A percentile compares a stretch with the other conserved stretches of the same genome.
Evolutionary conservation across 1,284 basidiomycete genomes (phyloP).

Genomic region (Rhizopogon hawkerae): DNA sequence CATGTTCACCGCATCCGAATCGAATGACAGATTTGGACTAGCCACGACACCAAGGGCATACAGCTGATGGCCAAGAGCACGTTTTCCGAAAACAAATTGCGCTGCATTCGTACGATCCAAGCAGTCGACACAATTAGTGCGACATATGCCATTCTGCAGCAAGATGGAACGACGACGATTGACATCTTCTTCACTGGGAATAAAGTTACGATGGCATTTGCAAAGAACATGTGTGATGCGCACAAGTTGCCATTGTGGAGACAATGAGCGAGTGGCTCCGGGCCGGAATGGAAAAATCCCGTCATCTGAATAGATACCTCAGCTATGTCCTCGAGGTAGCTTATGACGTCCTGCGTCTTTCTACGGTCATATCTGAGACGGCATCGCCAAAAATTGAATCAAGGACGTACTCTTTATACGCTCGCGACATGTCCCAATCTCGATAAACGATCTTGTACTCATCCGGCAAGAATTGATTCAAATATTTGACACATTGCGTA

Average conservation of each 20-base stretch:
- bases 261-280: conserved; percentile 67
- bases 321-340: conserved; percentile 90
- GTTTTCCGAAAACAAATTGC: conserved; percentile 96
- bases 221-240: conserved; percentile 9
- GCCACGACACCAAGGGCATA: conserved; percentile 88
- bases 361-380: conserved; percentile 31
- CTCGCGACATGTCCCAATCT: conserved; percentile 94
- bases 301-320: conserved; percentile 91
- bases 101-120: conserved; percentile 96
- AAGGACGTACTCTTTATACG: conserved; percentile 72
- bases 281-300: conserved; percentile 87
- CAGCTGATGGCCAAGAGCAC: conserved; percentile 90
- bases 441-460: conserved; percentile 86
- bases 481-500: conserved; percentile 84
- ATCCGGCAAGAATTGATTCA: conserved; percentile 91
- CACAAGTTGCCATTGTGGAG: conserved; percentile 43
- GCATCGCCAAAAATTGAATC: neutral
- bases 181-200: conserved; percentile 14
- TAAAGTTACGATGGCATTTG: neutral
- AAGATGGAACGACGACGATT: conserved; percentile 63
- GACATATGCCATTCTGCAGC: conserved; percentile 85
- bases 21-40: conserved; percentile 80
- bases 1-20: conserved; percentile 95
- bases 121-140: conserved; percentile 94
- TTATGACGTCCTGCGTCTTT: conserved; percentile 93